phyloP scores from a whole-genome alignment of 1,284 basidiomycete genomes.

The Volvariella volvacea region DNA sequence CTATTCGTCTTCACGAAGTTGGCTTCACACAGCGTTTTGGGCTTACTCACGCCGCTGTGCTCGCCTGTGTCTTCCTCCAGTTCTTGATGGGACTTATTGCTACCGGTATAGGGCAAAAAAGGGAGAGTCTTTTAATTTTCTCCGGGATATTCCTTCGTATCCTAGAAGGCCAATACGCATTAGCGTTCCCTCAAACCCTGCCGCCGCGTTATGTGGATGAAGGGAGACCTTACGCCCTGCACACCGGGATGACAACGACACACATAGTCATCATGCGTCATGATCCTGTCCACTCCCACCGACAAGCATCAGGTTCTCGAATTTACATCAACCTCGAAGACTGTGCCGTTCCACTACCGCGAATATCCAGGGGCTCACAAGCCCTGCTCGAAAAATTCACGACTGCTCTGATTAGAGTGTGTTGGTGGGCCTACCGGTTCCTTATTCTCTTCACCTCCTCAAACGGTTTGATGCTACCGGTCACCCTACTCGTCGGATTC shows the following conservation, averaged over 20 bases:
- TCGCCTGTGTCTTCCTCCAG: constrained; percentile 5
- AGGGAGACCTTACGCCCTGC: constrained; percentile 5
- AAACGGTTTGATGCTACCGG: constrained; percentile 5
- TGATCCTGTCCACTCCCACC: not conserved
- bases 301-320: not conserved
- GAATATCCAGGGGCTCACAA: constrained; percentile 1
- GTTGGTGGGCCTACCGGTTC: constrained; percentile 3
- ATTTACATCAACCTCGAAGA: constrained; percentile 10
- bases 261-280: constrained; percentile 10
- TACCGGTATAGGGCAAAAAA: not conserved
- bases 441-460: constrained; percentile 2
- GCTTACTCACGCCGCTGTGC: not conserved
- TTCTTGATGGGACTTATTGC: constrained; percentile 1
- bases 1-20: constrained; percentile 7
- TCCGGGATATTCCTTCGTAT: constrained; percentile 7
- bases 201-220: constrained; percentile 1
- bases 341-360: constrained; percentile 7
- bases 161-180: constrained; percentile 7
- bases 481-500: constrained; percentile 8
- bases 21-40: not conserved
- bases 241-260: constrained; percentile 12
- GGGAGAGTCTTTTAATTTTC: constrained; percentile 6
- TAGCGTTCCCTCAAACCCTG: constrained; percentile 2
- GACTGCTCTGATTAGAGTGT: not conserved
- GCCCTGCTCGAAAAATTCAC: constrained; percentile 3